Percentiles rank a stretch among this genome's conserved stretches.
Conservation (phyloP, 2,329 filamentous ascomycete species). For the Akanthomyces muscarius region DNA sequence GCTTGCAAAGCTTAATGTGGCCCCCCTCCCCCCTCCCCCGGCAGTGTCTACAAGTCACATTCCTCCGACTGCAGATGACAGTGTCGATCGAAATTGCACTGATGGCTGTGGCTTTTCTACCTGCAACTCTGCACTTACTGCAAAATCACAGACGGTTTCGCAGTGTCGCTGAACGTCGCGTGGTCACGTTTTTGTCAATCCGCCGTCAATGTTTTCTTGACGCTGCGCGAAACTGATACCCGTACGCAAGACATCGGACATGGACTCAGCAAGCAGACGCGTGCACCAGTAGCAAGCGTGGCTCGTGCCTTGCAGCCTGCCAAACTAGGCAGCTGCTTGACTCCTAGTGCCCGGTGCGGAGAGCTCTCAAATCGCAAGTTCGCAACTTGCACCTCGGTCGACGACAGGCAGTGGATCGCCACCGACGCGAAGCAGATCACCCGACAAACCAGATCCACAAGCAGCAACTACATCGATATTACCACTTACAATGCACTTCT, state of each 20-base stretch:
- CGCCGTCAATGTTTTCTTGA: not conserved
- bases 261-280: not conserved
- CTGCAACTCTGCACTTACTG: not conserved
- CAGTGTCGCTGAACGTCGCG: not conserved
- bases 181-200: not conserved
- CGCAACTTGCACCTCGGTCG: not conserved
- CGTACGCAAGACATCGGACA: not conserved
- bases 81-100: conserved; percentile 3
- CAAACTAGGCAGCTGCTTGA: not conserved
- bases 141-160: not conserved
- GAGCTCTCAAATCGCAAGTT: not conserved
- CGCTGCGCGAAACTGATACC: not conserved
- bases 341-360: not conserved
- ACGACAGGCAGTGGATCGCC: not conserved
- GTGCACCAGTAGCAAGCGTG: not conserved
- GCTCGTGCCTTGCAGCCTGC: not conserved
- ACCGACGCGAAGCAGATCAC: conserved; percentile 6
- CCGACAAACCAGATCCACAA: conserved; percentile 2
- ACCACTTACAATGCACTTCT: not conserved
- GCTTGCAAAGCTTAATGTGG: conserved; percentile 1
- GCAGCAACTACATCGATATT: not conserved
- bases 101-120: not conserved
- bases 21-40: not conserved
- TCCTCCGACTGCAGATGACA: conserved; percentile 7
- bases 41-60: not conserved